Conservation (phyloP, 2,329 filamentous ascomycete species). For the Colletotrichum euphorbiae region DNA sequence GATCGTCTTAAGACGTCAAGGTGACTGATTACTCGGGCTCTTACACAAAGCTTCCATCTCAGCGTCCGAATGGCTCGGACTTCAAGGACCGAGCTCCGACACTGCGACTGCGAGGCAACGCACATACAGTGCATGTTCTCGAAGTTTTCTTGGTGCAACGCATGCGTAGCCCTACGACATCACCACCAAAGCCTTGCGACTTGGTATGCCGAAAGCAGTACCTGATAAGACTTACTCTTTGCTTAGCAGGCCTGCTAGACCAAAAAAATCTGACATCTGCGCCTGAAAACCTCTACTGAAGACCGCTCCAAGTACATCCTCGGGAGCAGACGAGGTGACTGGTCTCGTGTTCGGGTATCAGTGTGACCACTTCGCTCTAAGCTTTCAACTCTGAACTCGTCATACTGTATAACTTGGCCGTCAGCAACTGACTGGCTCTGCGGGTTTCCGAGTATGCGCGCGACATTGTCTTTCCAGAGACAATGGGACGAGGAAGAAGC, state of each 20-base stretch:
- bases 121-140: no score
- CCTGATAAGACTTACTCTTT: no score
- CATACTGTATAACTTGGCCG: no score
- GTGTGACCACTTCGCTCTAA: background rate
- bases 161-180: no score
- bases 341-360: background rate
- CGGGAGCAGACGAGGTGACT: background rate
- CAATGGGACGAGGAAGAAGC: constrained; percentile 2
- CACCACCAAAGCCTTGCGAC: no score
- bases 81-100: background rate
- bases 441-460: background rate
- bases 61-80: background rate
- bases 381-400: background rate
- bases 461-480: background rate
- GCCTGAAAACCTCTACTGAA: no score
- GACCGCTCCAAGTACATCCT: no score
- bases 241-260: no score
- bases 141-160: no score
- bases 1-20: constrained; percentile 14
- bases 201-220: no score
- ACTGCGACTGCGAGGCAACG: background rate
- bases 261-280: no score
- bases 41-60: background rate
- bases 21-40: background rate
- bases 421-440: background rate